phyloP scores from a whole-genome alignment of 2,329 filamentous ascomycete species.

The Exophiala calicioides region DNA sequence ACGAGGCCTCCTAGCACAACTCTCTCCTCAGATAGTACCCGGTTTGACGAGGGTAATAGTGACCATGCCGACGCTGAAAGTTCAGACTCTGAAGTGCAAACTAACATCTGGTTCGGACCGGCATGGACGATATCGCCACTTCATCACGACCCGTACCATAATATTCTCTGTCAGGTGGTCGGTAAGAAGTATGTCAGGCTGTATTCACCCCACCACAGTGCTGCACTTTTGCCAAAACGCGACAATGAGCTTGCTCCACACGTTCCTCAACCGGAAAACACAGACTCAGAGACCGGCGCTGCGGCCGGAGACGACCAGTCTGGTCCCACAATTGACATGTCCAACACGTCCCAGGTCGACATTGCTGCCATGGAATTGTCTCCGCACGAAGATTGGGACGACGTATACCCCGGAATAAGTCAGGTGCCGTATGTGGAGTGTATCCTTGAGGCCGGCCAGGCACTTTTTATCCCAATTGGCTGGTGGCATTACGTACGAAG shows the following conservation, averaged over 20 bases:
- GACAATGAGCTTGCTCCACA: conserved; percentile 34
- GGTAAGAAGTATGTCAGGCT: conserved; percentile 90
- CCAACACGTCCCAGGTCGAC: conserved; percentile 82
- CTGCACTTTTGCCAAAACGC: conserved; percentile 61
- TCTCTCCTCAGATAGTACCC: conserved; percentile 22
- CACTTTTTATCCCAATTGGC: conserved; percentile 83
- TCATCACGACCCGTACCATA: conserved; percentile 93
- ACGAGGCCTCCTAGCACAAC: conserved; percentile 16
- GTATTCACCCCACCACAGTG: conserved; percentile 68
- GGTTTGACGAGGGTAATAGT: not conserved
- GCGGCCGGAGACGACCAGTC: conserved; percentile 48
- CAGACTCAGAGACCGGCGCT: not conserved
- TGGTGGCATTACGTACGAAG: conserved; percentile 99
- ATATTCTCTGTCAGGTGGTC: conserved; percentile 84
- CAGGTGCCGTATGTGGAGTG: conserved; percentile 69
- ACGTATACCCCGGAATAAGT: conserved; percentile 57
- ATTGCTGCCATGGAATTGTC: conserved; percentile 66
- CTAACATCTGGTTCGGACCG: conserved; percentile 94
- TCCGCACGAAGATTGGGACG: conserved; percentile 46
- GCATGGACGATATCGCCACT: conserved; percentile 84
- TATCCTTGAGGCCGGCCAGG: conserved; percentile 77
- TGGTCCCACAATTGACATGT: conserved; percentile 75
- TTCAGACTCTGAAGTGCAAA: conserved; percentile 42
- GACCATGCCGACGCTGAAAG: conserved; percentile 26
- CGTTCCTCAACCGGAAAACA: conserved; percentile 6